These are phyloP conservation scores for Fusarium equiseti DNA, from an alignment of 2,329 filamentous ascomycete genomes.

Conservation along the genomic window DNA sequence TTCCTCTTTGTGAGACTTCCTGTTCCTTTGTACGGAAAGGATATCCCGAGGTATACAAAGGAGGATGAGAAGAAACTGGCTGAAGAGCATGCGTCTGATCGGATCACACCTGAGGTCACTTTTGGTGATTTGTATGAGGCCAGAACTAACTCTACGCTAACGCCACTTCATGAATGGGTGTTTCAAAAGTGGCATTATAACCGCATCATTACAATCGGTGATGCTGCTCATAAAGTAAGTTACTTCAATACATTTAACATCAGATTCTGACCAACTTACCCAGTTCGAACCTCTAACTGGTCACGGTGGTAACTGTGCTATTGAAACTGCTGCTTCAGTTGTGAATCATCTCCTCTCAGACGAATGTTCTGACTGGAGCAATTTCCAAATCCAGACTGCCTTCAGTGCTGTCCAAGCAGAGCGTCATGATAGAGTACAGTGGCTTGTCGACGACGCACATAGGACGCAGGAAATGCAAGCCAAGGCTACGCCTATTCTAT, in stretches of 20 bases:
- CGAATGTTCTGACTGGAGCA: not conserved
- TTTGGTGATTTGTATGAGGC: not conserved
- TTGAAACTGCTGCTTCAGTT: constrained; percentile 6
- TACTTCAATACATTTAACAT: accelerated
- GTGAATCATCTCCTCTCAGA: not conserved
- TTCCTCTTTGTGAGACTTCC: constrained; percentile 3
- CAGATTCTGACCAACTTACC: accelerated
- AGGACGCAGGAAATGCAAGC: not conserved
- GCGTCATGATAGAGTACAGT: not conserved
- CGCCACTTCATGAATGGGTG: constrained; percentile 7
- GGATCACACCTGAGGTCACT: not conserved
- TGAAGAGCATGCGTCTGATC: not conserved
- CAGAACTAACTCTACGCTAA: not conserved
- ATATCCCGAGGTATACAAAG: not conserved
- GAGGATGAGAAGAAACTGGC: not conserved
- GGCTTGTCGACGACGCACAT: constrained; percentile 3
- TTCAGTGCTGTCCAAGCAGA: not conserved
- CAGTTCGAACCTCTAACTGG: constrained; percentile 11
- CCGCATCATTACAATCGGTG: constrained; percentile 5
- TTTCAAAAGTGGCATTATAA: constrained; percentile 19
- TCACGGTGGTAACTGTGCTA: not conserved
- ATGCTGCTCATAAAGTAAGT: constrained; percentile 24
- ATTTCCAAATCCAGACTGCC: not conserved
- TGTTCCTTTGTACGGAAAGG: accelerated
- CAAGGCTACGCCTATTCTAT: not conserved